Percentiles rank a stretch among this genome's conserved stretches.
phyloP scores from a whole-genome alignment of 2,329 filamentous ascomycete species.

The Trichoderma gracile region DNA sequence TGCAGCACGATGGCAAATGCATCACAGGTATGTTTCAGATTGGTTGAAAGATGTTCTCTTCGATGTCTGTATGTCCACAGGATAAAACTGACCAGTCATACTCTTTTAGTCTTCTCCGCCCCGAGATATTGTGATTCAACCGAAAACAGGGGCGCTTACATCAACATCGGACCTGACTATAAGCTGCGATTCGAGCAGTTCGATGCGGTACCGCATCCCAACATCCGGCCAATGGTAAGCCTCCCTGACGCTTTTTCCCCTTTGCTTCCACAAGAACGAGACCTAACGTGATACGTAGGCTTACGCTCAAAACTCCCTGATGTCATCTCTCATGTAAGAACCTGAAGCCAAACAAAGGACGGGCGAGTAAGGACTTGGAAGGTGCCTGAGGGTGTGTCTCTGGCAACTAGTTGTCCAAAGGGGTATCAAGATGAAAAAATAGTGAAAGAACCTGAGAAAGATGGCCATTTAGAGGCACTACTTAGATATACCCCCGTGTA shows the following conservation, averaged over 20 bases:
- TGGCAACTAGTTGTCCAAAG: conserved; percentile 14
- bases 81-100: conserved; percentile 25
- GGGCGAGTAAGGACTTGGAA: conserved; percentile 2
- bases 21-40: conserved; percentile 70
- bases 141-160: conserved; percentile 97
- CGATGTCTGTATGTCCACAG: not conserved
- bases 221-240: conserved; percentile 86
- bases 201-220: conserved; percentile 92
- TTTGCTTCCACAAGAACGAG: not conserved
- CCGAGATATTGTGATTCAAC: conserved; percentile 97
- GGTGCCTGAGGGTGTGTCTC: conserved; percentile 25
- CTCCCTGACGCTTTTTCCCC: not conserved
- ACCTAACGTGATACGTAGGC: conserved; percentile 51
- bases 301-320: conserved; percentile 81
- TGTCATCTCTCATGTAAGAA: conserved; percentile 70
- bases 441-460: conserved; percentile 30
- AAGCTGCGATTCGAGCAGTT: conserved; percentile 93
- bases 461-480: conserved; percentile 8
- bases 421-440: conserved; percentile 23
- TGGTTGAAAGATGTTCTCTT: not conserved
- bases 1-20: conserved; percentile 92
- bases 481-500: conserved; percentile 26
- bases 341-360: not conserved
- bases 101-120: conserved; percentile 78
- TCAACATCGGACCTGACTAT: conserved; percentile 90